A percentile compares a stretch with the other conserved stretches of the same genome.
Conservation (phyloP, 495 filamentous ascomycete genomes). For the Lineolata rhizophorae region DNA sequence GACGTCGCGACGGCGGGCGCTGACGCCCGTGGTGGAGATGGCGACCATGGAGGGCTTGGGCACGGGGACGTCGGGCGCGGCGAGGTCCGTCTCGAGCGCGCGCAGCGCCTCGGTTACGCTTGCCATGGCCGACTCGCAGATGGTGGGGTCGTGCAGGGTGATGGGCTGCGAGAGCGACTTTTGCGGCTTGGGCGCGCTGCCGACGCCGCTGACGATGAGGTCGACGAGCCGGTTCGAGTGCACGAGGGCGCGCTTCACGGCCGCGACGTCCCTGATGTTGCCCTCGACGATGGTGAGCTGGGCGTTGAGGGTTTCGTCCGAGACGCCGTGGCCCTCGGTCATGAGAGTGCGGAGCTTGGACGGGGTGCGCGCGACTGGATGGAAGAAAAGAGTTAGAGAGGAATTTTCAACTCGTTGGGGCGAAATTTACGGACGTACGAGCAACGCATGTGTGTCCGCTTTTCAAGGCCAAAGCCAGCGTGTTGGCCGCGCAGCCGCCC, state of each 20-base stretch:
- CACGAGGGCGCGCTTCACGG: slow-evolving; percentile 10
- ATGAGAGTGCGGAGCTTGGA: slow-evolving; percentile 30
- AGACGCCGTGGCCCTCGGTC: slow-evolving; percentile 13
- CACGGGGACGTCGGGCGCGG: slow-evolving; percentile 2
- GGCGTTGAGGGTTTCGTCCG: slow-evolving; percentile 5
- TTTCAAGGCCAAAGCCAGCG: slow-evolving; percentile 16
- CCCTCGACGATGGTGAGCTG: slow-evolving; percentile 17
- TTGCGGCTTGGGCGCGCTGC: slow-evolving; percentile 10
- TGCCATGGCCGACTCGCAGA: slow-evolving; percentile 29
- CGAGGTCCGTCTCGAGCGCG: slow-evolving; percentile 1
- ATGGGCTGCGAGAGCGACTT: slow-evolving; percentile 12
- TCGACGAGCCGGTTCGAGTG: slow-evolving; percentile 9
- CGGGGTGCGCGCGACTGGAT: slow-evolving; percentile 31
- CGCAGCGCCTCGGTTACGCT: slow-evolving; percentile 24
- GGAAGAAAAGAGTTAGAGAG: neutral
- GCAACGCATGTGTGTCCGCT: slow-evolving; percentile 10
- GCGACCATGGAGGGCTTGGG: slow-evolving; percentile 24
- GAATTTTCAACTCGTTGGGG: neutral
- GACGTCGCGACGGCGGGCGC: slow-evolving; percentile 24
- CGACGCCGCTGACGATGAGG: slow-evolving; percentile 16
- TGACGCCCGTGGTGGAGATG: slow-evolving; percentile 33
- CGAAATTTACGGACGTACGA: slow-evolving; percentile 11
- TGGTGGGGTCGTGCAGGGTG: slow-evolving; percentile 29
- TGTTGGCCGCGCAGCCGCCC: slow-evolving; percentile 24
- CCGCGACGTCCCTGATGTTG: slow-evolving; percentile 10